Base-by-base conservation (phyloP, 768 basidiomycete species). In the Rhizopogon vulgaris region DNA sequence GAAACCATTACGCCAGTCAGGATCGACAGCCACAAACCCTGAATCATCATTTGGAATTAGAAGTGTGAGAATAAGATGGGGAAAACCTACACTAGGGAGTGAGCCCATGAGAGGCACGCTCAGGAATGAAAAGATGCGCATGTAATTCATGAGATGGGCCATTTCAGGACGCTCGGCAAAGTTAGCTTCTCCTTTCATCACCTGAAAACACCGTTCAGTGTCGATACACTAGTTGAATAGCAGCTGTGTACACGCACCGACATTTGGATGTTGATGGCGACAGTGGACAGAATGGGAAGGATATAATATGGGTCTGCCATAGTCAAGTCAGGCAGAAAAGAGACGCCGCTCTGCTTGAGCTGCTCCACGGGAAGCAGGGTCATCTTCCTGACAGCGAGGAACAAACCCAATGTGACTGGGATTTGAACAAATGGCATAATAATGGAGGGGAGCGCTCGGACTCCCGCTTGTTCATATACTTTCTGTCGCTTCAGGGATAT, bases 361-460 rank as follows among this genome's bases (percentile, higher is more conserved):
- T 92, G 91, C 49, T 76, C 75, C 17, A 96, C 67, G 0, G 90
- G 90, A 41, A 84, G 65, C 45, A 75, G 72, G 58, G 85, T 84
- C 73, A 98, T 77, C 42, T 71, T 72, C 68, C 82, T 82, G 51
- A 95, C 65, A 15, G 80, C 90, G 58, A 92, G 85, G 77, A 98
- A 98, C 71, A 90, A 70, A 12, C 85, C 83, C 30, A 96, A 69
- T 41, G 87, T 84, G 39, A 92, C 73, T 1, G 90, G 83, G 18
- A 92, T 63, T 67, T 95, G 93, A 1, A 85, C 59, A 50, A 93
- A 52, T 7, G 81, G 79, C 50, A 75, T 71, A 14, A 81, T 47
- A n/a, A 86, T 55, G 56, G 83, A 71, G 38, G 75, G 73, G 12
- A 71, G 55, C 52, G 87, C 76, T 58, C 76, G 80, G 42, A 90